These are phyloP conservation scores for Sphaerobolus stellatus DNA, from an alignment of 1,284 basidiomycete species.

Conservation along the genomic window DNA sequence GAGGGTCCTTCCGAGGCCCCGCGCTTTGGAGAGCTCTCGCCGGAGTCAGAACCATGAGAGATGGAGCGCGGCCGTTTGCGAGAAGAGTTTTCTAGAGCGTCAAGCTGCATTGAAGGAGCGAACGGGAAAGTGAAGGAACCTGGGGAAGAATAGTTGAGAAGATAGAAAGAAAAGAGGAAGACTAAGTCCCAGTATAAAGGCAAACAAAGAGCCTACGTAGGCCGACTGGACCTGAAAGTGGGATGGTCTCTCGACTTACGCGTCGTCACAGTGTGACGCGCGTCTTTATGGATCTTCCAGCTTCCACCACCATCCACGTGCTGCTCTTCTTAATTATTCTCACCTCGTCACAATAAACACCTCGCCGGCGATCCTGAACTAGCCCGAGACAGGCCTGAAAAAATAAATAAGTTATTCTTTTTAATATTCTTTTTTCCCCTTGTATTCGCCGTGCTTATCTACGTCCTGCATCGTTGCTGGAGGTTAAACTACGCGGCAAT, in stretches of 20 bases:
- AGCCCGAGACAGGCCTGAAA: not conserved
- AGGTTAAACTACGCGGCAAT: slow-evolving; percentile 15
- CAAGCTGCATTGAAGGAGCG: slow-evolving; percentile 1
- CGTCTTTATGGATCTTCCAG: not conserved
- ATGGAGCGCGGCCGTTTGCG: slow-evolving; percentile 18
- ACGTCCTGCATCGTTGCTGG: slow-evolving; percentile 5
- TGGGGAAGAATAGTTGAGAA: not conserved
- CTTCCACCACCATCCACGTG: not conserved
- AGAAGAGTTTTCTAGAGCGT: slow-evolving; percentile 9
- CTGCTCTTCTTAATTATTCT: not conserved
- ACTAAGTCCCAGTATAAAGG: too few species aligned
- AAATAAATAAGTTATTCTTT: not conserved
- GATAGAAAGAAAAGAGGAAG: not conserved
- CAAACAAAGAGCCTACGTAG: not conserved
- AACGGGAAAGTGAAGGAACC: not conserved
- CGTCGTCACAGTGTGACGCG: slow-evolving; percentile 14
- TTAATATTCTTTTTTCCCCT: not conserved
- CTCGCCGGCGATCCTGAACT: not conserved
- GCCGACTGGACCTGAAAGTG: not conserved
- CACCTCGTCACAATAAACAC: not conserved
- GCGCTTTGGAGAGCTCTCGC: slow-evolving; percentile 57
- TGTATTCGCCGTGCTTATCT: slow-evolving; percentile 13
- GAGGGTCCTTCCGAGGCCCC: slow-evolving; percentile 59
- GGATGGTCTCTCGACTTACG: not conserved
- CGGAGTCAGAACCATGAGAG: slow-evolving; percentile 16